Conservation (phyloP, 495 filamentous ascomycete genomes). For the Barbatosphaeria neglecta region DNA sequence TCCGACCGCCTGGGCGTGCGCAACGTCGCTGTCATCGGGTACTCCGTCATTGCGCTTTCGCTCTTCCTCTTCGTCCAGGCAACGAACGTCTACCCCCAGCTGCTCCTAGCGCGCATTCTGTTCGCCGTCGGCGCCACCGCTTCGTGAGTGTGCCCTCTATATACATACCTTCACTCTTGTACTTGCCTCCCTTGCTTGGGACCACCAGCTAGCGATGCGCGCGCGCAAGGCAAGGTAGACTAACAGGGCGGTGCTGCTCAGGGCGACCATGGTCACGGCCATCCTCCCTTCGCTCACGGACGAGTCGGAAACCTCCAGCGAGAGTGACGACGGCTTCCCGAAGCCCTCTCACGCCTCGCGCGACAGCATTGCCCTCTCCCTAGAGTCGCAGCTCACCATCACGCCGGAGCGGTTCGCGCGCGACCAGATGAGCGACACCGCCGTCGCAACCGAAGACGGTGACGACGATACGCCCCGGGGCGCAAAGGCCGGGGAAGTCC, state of each 20-base stretch:
- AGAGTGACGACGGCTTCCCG: conserved; percentile 6
- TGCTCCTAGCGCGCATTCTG: conserved; percentile 72
- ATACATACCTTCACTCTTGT: too few relatives aligned
- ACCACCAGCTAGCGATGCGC: too few relatives aligned
- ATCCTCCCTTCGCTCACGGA: conserved; percentile 77
- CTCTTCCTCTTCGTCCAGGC: conserved; percentile 76
- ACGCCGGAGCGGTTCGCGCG: conserved; percentile 42
- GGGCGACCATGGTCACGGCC: conserved; percentile 92
- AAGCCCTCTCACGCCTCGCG: conserved; percentile 7
- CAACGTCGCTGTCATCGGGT: conserved; percentile 67
- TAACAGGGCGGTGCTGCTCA: conserved; percentile 10
- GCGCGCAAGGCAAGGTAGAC: background rate
- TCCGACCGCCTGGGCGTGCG: conserved; percentile 82
- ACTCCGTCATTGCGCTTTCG: conserved; percentile 62
- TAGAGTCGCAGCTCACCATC: conserved; percentile 53
- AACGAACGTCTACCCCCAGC: conserved; percentile 76
- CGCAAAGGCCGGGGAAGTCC: conserved; percentile 20
- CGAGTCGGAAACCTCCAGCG: conserved; percentile 16
- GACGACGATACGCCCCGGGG: conserved; percentile 3
- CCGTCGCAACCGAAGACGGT: conserved; percentile 2
- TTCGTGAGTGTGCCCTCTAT: conserved; percentile 41
- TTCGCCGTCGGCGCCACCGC: conserved; percentile 89
- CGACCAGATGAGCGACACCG: conserved; percentile 7
- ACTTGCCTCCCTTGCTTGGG: too few relatives aligned
- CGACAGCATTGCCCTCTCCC: conserved; percentile 36